A percentile compares a stretch with the other conserved stretches of the same genome.
phyloP scores from a whole-genome alignment of 352 stramenopile genomes.

The Hyaloperonospora arabidopsidis region DNA sequence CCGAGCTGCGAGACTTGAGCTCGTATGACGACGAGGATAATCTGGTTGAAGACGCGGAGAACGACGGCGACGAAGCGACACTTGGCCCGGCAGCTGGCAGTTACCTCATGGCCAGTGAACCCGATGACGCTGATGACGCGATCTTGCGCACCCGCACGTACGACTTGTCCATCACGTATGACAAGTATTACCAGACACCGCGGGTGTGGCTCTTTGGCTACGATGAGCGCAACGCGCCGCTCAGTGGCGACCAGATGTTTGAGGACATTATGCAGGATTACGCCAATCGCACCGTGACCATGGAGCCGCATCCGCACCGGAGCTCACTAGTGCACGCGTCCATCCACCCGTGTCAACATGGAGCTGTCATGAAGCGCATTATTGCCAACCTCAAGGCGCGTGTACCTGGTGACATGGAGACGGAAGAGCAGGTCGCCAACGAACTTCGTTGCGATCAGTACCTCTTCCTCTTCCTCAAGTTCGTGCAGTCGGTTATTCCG shows the following conservation, averaged over 20 bases:
- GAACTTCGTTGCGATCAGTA: conserved; percentile 94
- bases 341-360: conserved; percentile 98
- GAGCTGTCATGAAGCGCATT: conserved; percentile 97
- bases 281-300: conserved; percentile 97
- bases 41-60: conserved; percentile 42
- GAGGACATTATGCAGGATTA: conserved; percentile 99
- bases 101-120: conserved; percentile 64
- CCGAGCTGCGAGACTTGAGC: conserved; percentile 42
- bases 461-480: conserved; percentile 99
- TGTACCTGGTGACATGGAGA: conserved; percentile 24
- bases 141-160: conserved; percentile 95
- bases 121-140: conserved; percentile 85
- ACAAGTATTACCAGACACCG: conserved; percentile 99
- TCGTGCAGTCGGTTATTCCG: conserved; percentile 97
- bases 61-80: conserved; percentile 36
- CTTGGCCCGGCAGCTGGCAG: conserved; percentile 20
- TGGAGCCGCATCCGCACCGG: conserved; percentile 95
- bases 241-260: conserved; percentile 93
- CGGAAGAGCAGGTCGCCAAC: conserved; percentile 20
- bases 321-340: conserved; percentile 82
- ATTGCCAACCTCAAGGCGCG: conserved; percentile 87
- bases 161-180: conserved; percentile 98
- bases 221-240: conserved; percentile 80
- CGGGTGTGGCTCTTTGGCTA: conserved; percentile 97
- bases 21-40: conserved; percentile 77